phyloP scores from a whole-genome alignment of 768 basidiomycete genomes.

The Cubamyces lactineus region DNA sequence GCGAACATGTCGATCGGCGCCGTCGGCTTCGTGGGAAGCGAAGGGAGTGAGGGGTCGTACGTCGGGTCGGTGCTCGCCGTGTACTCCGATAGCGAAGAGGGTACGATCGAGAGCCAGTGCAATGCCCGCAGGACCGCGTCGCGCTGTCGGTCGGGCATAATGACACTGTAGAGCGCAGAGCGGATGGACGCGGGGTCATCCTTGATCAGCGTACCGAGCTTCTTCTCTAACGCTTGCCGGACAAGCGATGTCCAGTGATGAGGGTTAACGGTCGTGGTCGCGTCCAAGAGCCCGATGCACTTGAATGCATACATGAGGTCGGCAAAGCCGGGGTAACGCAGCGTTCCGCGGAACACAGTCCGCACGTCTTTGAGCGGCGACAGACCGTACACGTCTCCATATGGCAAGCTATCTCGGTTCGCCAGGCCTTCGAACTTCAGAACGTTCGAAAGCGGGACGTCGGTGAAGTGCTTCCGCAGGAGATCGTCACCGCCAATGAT shows the following conservation, averaged over 20 bases:
- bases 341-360: constrained; percentile 82
- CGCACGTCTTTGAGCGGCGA: constrained; percentile 45
- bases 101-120: constrained; percentile 49
- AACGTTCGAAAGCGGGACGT: constrained; percentile 66
- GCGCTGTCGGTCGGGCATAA: constrained; percentile 30
- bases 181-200: constrained; percentile 38
- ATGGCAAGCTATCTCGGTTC: constrained; percentile 80
- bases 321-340: constrained; percentile 89
- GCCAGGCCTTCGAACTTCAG: constrained; percentile 81
- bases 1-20: constrained; percentile 79
- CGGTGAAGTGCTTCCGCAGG: constrained; percentile 59
- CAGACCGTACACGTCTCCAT: constrained; percentile 67
- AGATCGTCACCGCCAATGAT: constrained; percentile 57
- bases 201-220: constrained; percentile 32
- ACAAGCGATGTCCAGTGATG: constrained; percentile 45
- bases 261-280: constrained; percentile 37
- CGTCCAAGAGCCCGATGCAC: constrained; percentile 67
- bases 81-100: constrained; percentile 24
- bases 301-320: constrained; percentile 74
- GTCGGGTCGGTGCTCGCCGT: constrained; percentile 19
- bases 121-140: constrained; percentile 44
- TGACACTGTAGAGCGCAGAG: constrained; percentile 37
- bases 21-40: constrained; percentile 45
- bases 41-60: constrained; percentile 37
- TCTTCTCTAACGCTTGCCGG: constrained; percentile 38